These are phyloP conservation scores for Crithidia expoeki DNA, from an alignment of 208 protist genomes.

Conservation along the genomic window DNA sequence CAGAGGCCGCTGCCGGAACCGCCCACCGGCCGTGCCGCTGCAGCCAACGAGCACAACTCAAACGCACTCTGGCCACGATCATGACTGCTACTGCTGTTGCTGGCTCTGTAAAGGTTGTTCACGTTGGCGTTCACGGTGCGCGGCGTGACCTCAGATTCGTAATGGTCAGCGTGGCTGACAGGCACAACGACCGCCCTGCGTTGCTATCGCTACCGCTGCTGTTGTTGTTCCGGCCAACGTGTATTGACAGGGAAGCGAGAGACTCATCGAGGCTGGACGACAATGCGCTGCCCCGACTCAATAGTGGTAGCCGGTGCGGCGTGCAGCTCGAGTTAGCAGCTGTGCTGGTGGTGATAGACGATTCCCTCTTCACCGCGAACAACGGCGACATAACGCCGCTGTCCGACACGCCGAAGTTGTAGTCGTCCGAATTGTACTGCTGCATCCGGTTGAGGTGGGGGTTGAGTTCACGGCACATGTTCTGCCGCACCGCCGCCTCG, in stretches of 20 bases:
- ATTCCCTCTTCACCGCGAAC: background rate
- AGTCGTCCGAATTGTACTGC: slow-evolving; percentile 16
- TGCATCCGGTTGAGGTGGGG: slow-evolving; percentile 19
- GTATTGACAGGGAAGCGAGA: background rate
- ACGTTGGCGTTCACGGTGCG: too few species aligned
- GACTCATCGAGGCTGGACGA: background rate
- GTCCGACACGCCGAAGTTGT: slow-evolving; percentile 7
- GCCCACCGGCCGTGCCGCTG: background rate
- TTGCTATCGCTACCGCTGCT: background rate
- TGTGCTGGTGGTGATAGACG: background rate
- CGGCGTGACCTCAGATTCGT: too few species aligned
- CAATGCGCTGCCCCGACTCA: background rate
- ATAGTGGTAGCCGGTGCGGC: background rate
- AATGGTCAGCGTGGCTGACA: too few species aligned
- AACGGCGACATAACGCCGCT: background rate
- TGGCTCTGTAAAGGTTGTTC: background rate
- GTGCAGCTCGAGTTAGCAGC: background rate
- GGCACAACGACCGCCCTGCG: background rate
- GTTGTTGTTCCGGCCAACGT: background rate
- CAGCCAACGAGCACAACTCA: background rate
- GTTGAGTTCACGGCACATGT: slow-evolving; percentile 14
- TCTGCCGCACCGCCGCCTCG: slow-evolving; percentile 25
- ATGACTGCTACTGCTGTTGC: background rate
- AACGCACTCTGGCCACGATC: background rate
- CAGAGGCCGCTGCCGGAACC: background rate